These are phyloP conservation scores for Inonotus obliquus DNA, from an alignment of 1,284 basidiomycete species.

Conservation along the genomic window DNA sequence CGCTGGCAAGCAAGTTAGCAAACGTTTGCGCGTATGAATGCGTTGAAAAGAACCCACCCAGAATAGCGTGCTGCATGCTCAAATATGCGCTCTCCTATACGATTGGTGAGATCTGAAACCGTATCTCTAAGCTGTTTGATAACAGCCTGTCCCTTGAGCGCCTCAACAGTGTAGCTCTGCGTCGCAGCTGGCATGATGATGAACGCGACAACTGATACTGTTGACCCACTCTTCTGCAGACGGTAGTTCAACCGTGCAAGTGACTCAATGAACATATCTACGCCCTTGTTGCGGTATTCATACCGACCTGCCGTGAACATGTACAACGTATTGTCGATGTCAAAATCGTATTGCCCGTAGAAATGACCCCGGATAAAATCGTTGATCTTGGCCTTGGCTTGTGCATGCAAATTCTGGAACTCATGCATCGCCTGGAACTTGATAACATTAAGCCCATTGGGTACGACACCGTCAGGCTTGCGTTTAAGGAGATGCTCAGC, in stretches of 20 bases:
- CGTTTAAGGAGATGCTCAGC: conserved; percentile 94
- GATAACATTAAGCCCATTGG: conserved; percentile 96
- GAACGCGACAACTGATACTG: conserved; percentile 91
- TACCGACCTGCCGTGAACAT: conserved; percentile 99
- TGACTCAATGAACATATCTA: conserved; percentile 98
- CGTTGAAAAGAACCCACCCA: conserved; percentile 47
- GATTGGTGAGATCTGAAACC: conserved; percentile 90
- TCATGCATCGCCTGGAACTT: conserved; percentile 95
- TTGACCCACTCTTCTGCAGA: conserved; percentile 76
- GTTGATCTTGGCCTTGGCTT: conserved; percentile 94
- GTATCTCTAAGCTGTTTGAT: conserved; percentile 95
- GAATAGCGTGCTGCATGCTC: conserved; percentile 92
- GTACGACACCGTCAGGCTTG: conserved; percentile 97
- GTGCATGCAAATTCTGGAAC: conserved; percentile 95
- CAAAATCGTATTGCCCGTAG: conserved; percentile 96
- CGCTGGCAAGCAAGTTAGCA: conserved; percentile 38
- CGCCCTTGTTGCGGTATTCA: conserved; percentile 98
- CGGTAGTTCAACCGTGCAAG: conserved; percentile 90
- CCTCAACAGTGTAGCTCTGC: conserved; percentile 96
- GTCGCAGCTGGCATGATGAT: conserved; percentile 98
- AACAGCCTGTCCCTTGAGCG: conserved; percentile 96
- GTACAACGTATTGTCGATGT: conserved; percentile 95
- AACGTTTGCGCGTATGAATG: conserved; percentile 1
- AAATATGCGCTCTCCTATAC: conserved; percentile 88
- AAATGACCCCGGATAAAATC: conserved; percentile 98